These are phyloP conservation scores for Neodidymelliopsis sp. DNA, from an alignment of 2,329 filamentous ascomycete species.

Conservation along the genomic window DNA sequence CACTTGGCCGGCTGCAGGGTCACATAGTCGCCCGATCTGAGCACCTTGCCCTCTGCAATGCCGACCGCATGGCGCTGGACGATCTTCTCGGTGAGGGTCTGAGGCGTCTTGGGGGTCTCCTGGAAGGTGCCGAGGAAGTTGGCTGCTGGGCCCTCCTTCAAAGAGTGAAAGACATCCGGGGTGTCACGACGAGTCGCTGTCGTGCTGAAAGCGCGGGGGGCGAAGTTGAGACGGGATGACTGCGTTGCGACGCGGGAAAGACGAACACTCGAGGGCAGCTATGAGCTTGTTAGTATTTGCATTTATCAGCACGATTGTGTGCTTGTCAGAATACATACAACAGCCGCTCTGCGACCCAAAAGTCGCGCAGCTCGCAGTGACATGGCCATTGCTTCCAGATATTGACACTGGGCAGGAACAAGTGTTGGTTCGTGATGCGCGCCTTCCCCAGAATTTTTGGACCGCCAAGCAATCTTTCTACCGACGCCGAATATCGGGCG, in stretches of 20 bases:
- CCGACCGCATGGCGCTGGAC: conserved; percentile 83
- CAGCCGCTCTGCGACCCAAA: conserved; percentile 39
- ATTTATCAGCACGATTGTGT: not conserved
- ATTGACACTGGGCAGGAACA: conserved; percentile 19
- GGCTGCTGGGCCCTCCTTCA: conserved; percentile 66
- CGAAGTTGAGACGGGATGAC: conserved; percentile 29
- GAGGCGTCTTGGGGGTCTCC: conserved; percentile 59
- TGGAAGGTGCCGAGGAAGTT: conserved; percentile 77
- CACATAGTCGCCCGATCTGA: conserved; percentile 84
- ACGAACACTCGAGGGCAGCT: conserved; percentile 38
- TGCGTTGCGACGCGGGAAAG: conserved; percentile 37
- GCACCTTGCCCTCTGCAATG: conserved; percentile 75
- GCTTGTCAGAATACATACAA: conserved; percentile 30
- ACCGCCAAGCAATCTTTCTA: conserved; percentile 27
- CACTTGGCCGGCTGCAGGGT: conserved; percentile 73
- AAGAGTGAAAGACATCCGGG: conserved; percentile 64
- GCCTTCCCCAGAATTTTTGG: conserved; percentile 33
- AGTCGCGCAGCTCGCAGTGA: conserved; percentile 46
- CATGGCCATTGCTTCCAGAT: conserved; percentile 45
- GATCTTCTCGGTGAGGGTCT: conserved; percentile 93
- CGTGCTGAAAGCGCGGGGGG: conserved; percentile 39
- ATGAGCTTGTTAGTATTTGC: conserved; percentile 23
- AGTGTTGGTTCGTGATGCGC: conserved; percentile 27
- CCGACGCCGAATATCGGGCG: conserved; percentile 40
- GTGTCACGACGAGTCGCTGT: conserved; percentile 30